Evolutionary conservation across 73 alveolate species (phyloP).

Genomic region (Tetrahymena borealis): DNA sequence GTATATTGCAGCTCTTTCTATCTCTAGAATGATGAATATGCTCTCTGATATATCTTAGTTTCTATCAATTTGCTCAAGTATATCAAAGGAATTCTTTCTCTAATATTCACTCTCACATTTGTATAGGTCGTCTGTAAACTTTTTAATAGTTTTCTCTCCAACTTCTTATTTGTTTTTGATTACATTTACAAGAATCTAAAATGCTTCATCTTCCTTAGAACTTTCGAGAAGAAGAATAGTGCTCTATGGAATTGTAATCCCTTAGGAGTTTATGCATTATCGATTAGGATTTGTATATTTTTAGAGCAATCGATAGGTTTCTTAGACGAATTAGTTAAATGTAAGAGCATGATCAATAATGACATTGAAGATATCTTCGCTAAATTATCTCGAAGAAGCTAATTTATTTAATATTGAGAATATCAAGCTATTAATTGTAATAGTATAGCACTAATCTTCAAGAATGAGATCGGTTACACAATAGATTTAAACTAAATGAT

Average conservation of each 20-base stretch:
- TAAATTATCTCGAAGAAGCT: too few relatives aligned
- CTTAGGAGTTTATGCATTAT: too few relatives aligned
- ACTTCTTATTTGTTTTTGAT: not conserved
- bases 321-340: too few relatives aligned
- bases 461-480: too few relatives aligned
- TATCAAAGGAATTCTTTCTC: not conserved
- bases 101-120: not conserved
- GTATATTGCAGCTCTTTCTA: not conserved
- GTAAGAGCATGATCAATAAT: too few relatives aligned
- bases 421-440: too few relatives aligned
- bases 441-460: too few relatives aligned
- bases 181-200: not conserved
- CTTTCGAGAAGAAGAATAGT: not conserved
- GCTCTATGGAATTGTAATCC: not conserved
- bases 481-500: too few relatives aligned
- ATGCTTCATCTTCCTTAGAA: not conserved
- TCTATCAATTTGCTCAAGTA: not conserved
- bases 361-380: too few relatives aligned
- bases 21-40: not conserved
- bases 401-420: too few relatives aligned
- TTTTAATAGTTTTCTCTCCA: not conserved
- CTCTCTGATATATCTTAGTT: not conserved
- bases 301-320: too few relatives aligned
- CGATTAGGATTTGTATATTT: too few relatives aligned
- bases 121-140: not conserved